Conservation (phyloP, 2,329 filamentous ascomycete genomes). For the Fusarium udum region DNA sequence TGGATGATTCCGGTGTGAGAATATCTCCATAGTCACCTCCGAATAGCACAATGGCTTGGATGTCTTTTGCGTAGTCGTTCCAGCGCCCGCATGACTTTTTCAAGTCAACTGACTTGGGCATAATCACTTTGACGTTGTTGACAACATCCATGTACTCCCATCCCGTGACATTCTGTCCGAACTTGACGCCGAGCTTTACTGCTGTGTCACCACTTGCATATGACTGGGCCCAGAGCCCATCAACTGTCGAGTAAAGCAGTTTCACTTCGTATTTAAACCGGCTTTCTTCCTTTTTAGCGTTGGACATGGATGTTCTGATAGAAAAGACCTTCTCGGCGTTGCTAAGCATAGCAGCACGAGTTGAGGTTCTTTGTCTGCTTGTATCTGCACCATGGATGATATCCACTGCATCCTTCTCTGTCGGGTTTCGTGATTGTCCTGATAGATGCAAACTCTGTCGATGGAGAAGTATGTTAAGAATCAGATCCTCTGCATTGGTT, state of each 20-base stretch:
- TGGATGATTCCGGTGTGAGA: neutral
- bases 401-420: neutral
- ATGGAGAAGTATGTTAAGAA: neutral
- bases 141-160: neutral
- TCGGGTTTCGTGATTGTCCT: rapidly evolving
- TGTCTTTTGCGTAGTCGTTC: neutral
- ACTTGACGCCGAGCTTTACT: neutral
- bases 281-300: neutral
- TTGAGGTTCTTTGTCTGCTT: neutral
- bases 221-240: neutral
- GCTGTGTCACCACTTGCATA: neutral
- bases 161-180: neutral
- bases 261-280: neutral
- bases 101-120: neutral
- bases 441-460: neutral
- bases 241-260: neutral
- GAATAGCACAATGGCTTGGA: neutral
- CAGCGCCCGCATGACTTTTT: neutral
- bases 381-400: neutral
- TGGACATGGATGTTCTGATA: neutral
- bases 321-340: neutral
- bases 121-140: neutral
- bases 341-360: neutral
- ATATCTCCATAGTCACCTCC: neutral
- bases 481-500: neutral